These are phyloP conservation scores for Prunus mira DNA, from an alignment of 306 rosid genomes.

Conservation along the genomic window DNA sequence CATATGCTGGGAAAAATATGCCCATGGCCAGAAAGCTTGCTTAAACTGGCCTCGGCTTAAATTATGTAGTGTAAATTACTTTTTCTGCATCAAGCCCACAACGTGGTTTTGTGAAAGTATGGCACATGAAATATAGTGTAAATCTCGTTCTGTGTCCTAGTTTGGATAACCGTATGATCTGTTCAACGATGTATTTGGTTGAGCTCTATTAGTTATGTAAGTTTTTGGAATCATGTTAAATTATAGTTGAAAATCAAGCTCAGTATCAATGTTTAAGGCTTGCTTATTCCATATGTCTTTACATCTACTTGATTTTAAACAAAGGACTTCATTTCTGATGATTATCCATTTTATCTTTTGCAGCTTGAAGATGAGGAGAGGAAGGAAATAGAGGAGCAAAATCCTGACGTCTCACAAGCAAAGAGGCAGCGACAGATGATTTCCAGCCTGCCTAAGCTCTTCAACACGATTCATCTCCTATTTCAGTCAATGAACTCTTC, in stretches of 20 bases:
- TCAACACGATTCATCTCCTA: slow-evolving; percentile 61
- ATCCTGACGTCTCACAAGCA: slow-evolving; percentile 69
- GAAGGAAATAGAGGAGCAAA: slow-evolving; percentile 56
- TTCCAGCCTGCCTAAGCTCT: slow-evolving; percentile 68
- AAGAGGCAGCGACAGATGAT: slow-evolving; percentile 58
- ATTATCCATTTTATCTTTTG: slow-evolving; percentile 22
- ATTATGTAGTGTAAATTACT: not conserved
- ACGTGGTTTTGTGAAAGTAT: not conserved
- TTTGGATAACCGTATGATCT: not conserved
- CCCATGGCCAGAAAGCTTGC: not conserved
- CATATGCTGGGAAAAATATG: not conserved
- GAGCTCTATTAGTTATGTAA: not conserved
- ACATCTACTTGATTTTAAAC: not conserved
- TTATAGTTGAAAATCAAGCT: not conserved
- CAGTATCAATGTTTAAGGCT: not conserved
- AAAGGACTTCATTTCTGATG: not conserved
- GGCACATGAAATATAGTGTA: not conserved
- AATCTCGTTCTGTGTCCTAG: not conserved
- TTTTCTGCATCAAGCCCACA: not conserved
- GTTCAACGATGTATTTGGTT: not conserved
- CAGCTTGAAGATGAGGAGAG: slow-evolving; percentile 78
- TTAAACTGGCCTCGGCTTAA: not conserved
- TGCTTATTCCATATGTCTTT: not conserved
- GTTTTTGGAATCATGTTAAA: not conserved
- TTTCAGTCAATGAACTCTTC: slow-evolving; percentile 48